These are phyloP conservation scores for Rhododendron molle DNA, from an alignment of 148 eudicot species.

Conservation along the genomic window DNA sequence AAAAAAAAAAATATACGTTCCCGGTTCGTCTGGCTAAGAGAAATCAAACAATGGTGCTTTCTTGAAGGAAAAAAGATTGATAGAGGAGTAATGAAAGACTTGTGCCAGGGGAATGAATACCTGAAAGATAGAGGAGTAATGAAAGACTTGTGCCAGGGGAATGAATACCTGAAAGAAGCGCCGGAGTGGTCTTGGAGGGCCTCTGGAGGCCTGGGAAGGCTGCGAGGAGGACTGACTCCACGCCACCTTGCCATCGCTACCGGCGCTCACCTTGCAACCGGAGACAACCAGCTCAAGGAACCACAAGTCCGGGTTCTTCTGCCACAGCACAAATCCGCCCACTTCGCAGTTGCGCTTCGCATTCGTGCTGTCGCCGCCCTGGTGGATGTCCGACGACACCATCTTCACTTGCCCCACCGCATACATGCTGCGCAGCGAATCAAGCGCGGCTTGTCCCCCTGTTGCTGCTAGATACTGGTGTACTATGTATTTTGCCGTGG, in stretches of 20 bases:
- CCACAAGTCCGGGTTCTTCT: slow-evolving; percentile 66
- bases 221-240: slow-evolving; percentile 62
- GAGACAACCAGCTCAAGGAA: slow-evolving; percentile 57
- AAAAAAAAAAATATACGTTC: no score
- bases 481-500: slow-evolving; percentile 64
- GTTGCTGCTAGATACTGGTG: slow-evolving; percentile 63
- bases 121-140: slow-evolving; percentile 45
- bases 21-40: no score
- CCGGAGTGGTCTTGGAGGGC: slow-evolving; percentile 54
- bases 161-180: slow-evolving; percentile 50
- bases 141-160: background rate
- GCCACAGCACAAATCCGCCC: slow-evolving; percentile 63
- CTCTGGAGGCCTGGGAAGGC: slow-evolving; percentile 31
- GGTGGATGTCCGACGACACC: slow-evolving; percentile 40
- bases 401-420: slow-evolving; percentile 62
- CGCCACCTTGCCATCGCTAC: slow-evolving; percentile 51
- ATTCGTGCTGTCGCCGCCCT: slow-evolving; percentile 10
- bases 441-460: slow-evolving; percentile 46
- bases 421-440: slow-evolving; percentile 49
- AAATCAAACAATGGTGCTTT: no score
- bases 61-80: background rate
- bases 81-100: background rate
- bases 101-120: slow-evolving; percentile 7
- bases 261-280: slow-evolving; percentile 52
- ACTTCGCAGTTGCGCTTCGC: slow-evolving; percentile 21